Percentiles rank a stretch among this genome's conserved stretches.
Conservation (phyloP, 1,139 yeast species). For the Blastobotrys apis region DNA sequence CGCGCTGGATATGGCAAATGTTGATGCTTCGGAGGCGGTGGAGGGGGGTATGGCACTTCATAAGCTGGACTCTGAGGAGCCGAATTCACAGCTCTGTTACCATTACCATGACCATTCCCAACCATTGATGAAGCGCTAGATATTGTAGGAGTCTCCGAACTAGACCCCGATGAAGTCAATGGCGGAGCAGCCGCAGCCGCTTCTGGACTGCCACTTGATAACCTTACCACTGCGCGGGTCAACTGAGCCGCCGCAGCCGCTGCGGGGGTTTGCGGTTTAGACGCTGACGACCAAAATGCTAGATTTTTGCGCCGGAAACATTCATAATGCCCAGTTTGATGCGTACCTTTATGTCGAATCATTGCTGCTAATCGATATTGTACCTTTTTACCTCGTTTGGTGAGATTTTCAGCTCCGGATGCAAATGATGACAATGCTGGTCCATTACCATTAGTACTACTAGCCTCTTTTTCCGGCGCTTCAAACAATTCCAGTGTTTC, state of each 20-base stretch:
- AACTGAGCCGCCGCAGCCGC: not conserved
- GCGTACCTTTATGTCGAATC: conserved; percentile 84
- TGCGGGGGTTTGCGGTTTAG: not conserved
- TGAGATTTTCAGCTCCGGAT: not conserved
- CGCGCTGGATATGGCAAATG: conserved; percentile 21
- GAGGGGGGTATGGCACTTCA: not conserved
- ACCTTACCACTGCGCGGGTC: not conserved
- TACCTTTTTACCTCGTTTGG: conserved; percentile 19
- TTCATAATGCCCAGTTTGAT: conserved; percentile 75
- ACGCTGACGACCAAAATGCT: conserved; percentile 25
- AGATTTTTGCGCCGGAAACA: conserved; percentile 35
- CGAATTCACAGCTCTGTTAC: no score
- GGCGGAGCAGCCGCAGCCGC: no score
- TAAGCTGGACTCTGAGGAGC: not conserved
- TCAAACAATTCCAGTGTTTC: conserved; percentile 48
- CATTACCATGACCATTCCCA: not conserved
- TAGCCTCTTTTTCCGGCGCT: conserved; percentile 38
- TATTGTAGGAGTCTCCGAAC: not conserved
- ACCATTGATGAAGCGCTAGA: not conserved
- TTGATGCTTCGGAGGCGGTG: conserved; percentile 11
- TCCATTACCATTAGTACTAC: conserved; percentile 9
- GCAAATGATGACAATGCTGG: not conserved
- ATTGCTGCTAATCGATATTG: conserved; percentile 62
- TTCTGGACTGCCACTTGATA: not conserved
- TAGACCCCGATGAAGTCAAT: not conserved